Base-by-base conservation (phyloP, 768 basidiomycete species). In the Agrocybe praecox region DNA sequence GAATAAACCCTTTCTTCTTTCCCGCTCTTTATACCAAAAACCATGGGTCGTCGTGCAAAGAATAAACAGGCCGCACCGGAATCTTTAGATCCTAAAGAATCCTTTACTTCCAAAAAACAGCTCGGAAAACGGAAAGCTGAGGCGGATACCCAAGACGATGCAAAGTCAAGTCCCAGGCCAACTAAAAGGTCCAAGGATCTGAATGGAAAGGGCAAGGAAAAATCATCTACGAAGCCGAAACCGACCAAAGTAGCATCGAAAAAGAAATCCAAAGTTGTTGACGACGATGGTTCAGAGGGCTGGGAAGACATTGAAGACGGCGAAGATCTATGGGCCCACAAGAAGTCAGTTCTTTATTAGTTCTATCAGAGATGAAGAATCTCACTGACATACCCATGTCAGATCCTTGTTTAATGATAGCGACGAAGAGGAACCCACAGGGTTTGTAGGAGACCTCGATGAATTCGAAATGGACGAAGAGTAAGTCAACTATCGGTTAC, bases 31-130 rank as follows among this genome's bases (percentile, higher is more conserved):
- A 24, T 14, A 43, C 24, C 47, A 34, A 22, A 52, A 45, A 64
- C 46, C 49, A 94, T 95, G 93, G 93, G 93, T 59, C 84, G 92
- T 67, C 85, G 91, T 60, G 83, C 91, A 62, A 92, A 90, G 72
- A 87, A 89, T 74, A 94, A 94, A 75, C 93, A 95, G 70, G 80
- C 76, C 1, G 77, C 86, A 11, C 92, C 92, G 0, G 77, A 77
- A 55, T 81, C 90, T 26, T 64, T 90, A 24, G 78, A 84, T 14
- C 62, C 65, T 0, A 75, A 75, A 17, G 60, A 64, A 6, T 65
- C 68, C n/a, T 67, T 72, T 3, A 78, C 81, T 2, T 68, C 76
- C 2, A 88, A 86, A 72, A 85, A 82, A 50, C 62, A 61, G 58
- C 75, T 84, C 14, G 87, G 88, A 40, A 93, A 93, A 69, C 87